These are phyloP conservation scores for Xylaria polymorpha DNA, from an alignment of 2,329 filamentous ascomycete genomes.

Conservation along the genomic window DNA sequence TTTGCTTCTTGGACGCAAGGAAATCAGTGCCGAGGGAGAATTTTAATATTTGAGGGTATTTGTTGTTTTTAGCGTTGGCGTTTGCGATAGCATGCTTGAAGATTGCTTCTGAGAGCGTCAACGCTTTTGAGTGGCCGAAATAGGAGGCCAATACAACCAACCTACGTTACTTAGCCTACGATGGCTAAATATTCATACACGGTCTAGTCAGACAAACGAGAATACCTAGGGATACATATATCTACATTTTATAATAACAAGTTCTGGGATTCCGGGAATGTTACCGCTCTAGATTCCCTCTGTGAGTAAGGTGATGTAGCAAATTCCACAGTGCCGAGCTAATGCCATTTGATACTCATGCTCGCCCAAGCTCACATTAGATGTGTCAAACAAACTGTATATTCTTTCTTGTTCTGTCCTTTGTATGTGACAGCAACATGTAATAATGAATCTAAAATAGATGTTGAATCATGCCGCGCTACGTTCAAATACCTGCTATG, in stretches of 20 bases:
- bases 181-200: constrained; percentile 2
- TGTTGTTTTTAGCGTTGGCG: constrained; percentile 33
- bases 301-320: neutral
- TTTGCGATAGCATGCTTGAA: constrained; percentile 27
- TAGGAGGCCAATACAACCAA: neutral
- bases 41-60: neutral
- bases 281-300: neutral
- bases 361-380: neutral
- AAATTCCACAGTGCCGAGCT: neutral
- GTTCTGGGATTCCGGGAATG: neutral
- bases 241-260: constrained; percentile 17
- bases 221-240: neutral
- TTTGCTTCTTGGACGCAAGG: constrained; percentile 6
- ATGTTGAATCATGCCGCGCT: constrained; percentile 14
- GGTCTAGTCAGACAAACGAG: neutral
- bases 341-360: neutral
- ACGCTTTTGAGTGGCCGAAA: constrained; percentile 4
- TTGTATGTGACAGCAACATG: neutral
- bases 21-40: neutral
- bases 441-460: neutral
- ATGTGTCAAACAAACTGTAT: neutral
- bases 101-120: constrained; percentile 1
- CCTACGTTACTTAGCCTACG: neutral
- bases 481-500: too few species aligned
- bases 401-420: neutral